phyloP scores from a whole-genome alignment of 202 grass and related monocot genomes.

The Panicum virgatum region DNA sequence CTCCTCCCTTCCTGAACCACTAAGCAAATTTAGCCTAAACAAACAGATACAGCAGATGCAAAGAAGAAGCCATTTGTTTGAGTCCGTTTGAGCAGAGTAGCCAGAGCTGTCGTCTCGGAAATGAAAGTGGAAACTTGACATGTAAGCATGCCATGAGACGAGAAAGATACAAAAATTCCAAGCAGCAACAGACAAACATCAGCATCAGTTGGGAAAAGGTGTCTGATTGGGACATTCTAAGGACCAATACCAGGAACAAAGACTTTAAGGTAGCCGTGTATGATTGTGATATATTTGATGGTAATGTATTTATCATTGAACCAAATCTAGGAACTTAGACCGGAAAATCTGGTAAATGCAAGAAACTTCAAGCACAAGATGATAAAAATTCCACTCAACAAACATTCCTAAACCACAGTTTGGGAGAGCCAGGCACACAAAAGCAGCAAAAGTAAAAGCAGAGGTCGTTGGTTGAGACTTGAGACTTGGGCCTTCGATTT shows the following conservation, averaged over 20 bases:
- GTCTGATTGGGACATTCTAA: slow-evolving; percentile 49
- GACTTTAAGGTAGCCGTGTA: slow-evolving; percentile 4
- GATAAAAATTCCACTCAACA: slow-evolving; percentile 3
- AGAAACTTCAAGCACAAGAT: slow-evolving; percentile 9
- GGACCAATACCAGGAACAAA: slow-evolving; percentile 21
- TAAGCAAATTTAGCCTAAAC: slow-evolving; percentile 47
- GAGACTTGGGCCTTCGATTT: neutral
- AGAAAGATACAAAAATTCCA: slow-evolving; percentile 40
- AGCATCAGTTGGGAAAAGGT: slow-evolving; percentile 30
- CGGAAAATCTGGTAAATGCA: slow-evolving; percentile 15
- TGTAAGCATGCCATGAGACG: slow-evolving; percentile 1
- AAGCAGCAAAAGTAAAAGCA: slow-evolving; percentile 34
- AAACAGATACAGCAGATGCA: slow-evolving; percentile 33
- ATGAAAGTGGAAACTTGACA: slow-evolving; percentile 30
- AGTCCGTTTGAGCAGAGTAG: neutral
- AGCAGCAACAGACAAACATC: slow-evolving; percentile 46
- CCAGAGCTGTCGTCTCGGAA: slow-evolving; percentile 1
- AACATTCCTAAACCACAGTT: slow-evolving; percentile 9
- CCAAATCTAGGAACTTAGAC: slow-evolving; percentile 34
- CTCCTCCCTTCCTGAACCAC: slow-evolving; percentile 54
- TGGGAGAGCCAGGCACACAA: slow-evolving; percentile 7
- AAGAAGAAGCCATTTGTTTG: slow-evolving; percentile 26
- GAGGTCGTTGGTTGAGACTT: slow-evolving; percentile 2
- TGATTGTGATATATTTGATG: slow-evolving; percentile 8
- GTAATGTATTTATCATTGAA: slow-evolving; percentile 20